Evolutionary conservation across 2,329 filamentous ascomycete species (phyloP).

Genomic region (Periglandula ipomoeae): DNA sequence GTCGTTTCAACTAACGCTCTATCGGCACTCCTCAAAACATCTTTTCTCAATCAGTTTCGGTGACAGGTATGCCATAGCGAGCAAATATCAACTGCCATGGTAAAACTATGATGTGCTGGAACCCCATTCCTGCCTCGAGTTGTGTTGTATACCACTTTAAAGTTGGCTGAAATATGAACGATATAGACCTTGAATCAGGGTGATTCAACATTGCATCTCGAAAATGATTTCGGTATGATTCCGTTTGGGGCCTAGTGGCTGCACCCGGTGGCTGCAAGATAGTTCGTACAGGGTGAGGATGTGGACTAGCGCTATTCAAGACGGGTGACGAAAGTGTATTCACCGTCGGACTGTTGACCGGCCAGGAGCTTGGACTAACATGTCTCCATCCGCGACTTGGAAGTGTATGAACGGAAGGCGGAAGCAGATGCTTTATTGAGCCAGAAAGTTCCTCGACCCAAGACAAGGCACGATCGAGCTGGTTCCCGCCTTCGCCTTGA

Average conservation of each 20-base stretch:
- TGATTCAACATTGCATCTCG: slow-evolving; percentile 8
- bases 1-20: neutral
- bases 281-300: slow-evolving; percentile 17
- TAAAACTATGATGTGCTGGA: slow-evolving; percentile 38
- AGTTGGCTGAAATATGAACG: slow-evolving; percentile 37
- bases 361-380: slow-evolving; percentile 13
- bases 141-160: slow-evolving; percentile 43
- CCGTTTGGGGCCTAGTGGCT: slow-evolving; percentile 2
- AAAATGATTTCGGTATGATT: slow-evolving; percentile 30
- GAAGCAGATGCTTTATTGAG: slow-evolving; percentile 26
- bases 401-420: slow-evolving; percentile 22
- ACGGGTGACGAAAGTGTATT: neutral
- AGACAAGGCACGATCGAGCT: slow-evolving; percentile 33
- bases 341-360: neutral
- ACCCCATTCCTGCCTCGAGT: slow-evolving; percentile 35
- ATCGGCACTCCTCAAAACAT: neutral
- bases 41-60: slow-evolving; percentile 9
- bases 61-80: slow-evolving; percentile 17
- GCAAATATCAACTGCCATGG: slow-evolving; percentile 33
- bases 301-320: neutral
- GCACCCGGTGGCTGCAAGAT: slow-evolving; percentile 40
- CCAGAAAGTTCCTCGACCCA: slow-evolving; percentile 24
- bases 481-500: slow-evolving; percentile 15
- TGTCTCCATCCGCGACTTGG: slow-evolving; percentile 27
- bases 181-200: neutral